Conservation (phyloP, 2,329 filamentous ascomycete genomes). For the Diaporthe helianthi region DNA sequence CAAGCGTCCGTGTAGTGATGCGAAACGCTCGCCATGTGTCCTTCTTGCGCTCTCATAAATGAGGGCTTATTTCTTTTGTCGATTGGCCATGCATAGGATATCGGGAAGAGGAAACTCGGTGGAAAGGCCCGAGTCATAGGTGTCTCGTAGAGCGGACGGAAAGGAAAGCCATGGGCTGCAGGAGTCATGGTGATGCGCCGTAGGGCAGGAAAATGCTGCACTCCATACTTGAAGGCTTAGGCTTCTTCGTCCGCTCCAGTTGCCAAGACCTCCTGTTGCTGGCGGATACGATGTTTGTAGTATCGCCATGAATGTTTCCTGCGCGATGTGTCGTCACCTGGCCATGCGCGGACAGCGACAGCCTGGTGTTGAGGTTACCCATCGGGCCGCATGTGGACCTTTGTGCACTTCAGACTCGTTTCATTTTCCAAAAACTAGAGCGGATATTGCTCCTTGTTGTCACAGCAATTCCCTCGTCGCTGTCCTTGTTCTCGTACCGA, state of each 20-base stretch:
- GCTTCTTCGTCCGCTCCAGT: slow-evolving; percentile 36
- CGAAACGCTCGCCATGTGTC: slow-evolving; percentile 44
- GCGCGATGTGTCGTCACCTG: slow-evolving; percentile 13
- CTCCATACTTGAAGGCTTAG: slow-evolving; percentile 42
- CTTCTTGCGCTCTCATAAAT: slow-evolving; percentile 11
- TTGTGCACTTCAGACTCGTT: not conserved
- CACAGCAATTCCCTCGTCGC: not conserved
- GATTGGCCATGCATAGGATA: slow-evolving; percentile 44
- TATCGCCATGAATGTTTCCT: slow-evolving; percentile 37
- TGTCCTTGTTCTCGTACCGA: not conserved
- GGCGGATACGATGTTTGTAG: slow-evolving; percentile 44
- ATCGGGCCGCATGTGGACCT: not conserved
- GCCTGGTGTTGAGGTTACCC: not conserved
- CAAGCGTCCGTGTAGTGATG: slow-evolving; percentile 40
- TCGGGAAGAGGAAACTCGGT: slow-evolving; percentile 48
- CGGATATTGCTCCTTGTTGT: not conserved
- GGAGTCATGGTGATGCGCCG: slow-evolving; percentile 48
- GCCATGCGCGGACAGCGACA: not conserved
- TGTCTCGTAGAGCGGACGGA: slow-evolving; percentile 48
- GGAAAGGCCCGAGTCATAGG: slow-evolving; percentile 52
- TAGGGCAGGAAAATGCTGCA: slow-evolving; percentile 44
- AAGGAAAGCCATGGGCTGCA: slow-evolving; percentile 46
- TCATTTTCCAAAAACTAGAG: not conserved
- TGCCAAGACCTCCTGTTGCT: slow-evolving; percentile 44
- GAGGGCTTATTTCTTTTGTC: no score